Evolutionary conservation across 305 asterid genomes (phyloP).

Genomic region (Salvia sclarea): DNA sequence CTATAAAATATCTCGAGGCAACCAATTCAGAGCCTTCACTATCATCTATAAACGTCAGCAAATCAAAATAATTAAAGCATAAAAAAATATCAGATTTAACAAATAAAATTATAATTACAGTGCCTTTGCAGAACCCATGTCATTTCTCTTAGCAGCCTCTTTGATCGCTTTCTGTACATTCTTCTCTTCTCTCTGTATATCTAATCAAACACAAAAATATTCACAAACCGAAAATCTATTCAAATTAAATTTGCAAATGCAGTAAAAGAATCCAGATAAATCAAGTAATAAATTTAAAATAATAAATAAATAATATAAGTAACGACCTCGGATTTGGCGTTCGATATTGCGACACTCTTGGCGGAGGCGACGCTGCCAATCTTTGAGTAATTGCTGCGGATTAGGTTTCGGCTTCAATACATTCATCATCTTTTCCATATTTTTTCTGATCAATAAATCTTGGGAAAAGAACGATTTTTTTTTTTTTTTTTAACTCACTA

Average conservation of each 20-base stretch:
- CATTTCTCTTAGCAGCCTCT: conserved; percentile 90
- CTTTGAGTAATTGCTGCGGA: conserved; percentile 77
- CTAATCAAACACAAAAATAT: conserved; percentile 42
- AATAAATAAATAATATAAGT: not conserved
- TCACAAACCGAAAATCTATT: not conserved
- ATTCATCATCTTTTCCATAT: conserved; percentile 74
- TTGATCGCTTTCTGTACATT: conserved; percentile 86
- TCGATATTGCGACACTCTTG: conserved; percentile 86
- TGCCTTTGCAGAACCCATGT: conserved; percentile 95
- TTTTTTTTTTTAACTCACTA: not conserved
- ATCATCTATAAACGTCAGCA: not conserved
- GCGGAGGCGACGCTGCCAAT: conserved; percentile 97
- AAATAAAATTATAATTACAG: conserved; percentile 2
- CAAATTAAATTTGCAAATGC: conserved; percentile 2
- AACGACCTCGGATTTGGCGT: conserved; percentile 84
- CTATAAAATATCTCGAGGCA: conserved; percentile 5
- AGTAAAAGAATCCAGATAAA: not conserved
- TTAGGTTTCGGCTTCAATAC: conserved; percentile 76
- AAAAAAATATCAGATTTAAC: not conserved
- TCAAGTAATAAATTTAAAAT: not conserved
- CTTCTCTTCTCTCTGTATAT: conserved; percentile 91
- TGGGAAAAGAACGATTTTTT: not conserved
- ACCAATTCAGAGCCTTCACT: conserved; percentile 12
- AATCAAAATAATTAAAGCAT: not conserved
- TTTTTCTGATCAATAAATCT: not conserved